Base-by-base conservation (phyloP, 257 asterid species). In the Solanum pennellii region DNA sequence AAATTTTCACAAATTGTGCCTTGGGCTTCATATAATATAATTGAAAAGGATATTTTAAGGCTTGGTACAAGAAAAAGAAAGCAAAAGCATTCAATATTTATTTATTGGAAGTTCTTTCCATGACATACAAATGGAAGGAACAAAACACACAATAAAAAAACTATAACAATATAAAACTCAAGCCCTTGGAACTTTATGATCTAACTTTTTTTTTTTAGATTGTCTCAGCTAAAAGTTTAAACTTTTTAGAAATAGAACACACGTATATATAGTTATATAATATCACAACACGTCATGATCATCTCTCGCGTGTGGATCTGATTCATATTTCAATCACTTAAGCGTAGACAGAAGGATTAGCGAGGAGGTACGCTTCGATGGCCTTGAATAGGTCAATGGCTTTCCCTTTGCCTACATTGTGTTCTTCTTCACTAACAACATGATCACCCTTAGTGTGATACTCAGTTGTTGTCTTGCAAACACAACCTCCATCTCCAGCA, bases 391-490 rank as follows among this genome's bases (percentile, higher is more conserved):
- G 77, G 7, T 27, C 88, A 29, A 13, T 20, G 21, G 88, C 82
- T 73, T 68, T 88, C 2, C 89, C 90, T 87, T 92, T 89, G 11
- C 91, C 92, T 42, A 65, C 86, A 86, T 89, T 89, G 8, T 90
- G 90, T 31, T 92, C 85, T 20, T 92, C 93, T 33, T 88, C 92
- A 1, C 33, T 41, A 1, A 93, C 37, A 86, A 88, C 66, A 35
- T 18, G 44, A 5, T 88, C 93, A 12, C 87, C 92, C 60, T 90
- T 90, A 12, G 92, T 86, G 86, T 91, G 56, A 60, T 85, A 91
- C n/a, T 37, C 59, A 88, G 87, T 87, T 14, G 66, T 88, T 68
- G 44, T 90, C 87, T 87, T 91, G 89, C 86, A 65, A 49, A 90
- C 73, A 83, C 90, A 85, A 49, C 92, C 92, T 21, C 92, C 94